Evolutionary conservation across 75 land plant genomes (phyloP).

Genomic region (Azolla pinnata): DNA sequence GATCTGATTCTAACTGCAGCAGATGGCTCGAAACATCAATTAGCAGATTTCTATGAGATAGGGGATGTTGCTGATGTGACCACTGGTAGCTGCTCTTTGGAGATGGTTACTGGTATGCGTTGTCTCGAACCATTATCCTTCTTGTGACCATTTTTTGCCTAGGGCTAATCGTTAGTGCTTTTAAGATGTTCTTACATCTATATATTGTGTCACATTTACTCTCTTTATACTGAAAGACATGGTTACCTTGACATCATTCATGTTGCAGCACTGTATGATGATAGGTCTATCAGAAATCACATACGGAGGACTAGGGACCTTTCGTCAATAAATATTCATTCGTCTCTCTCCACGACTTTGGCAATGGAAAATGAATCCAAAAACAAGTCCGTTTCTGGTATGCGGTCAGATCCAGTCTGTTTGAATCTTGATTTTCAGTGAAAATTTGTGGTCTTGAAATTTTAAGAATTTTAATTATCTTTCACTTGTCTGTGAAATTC

Average conservation of each 20-base stretch:
- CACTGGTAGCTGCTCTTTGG: conserved; percentile 72
- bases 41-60: conserved; percentile 91
- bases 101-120: conserved; percentile 81
- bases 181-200: too few relatives aligned
- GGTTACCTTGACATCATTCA: too few relatives aligned
- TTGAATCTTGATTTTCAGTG: background rate
- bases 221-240: too few relatives aligned
- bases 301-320: conserved; percentile 82
- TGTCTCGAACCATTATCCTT: conserved; percentile 2
- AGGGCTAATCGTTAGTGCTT: too few relatives aligned
- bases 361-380: conserved; percentile 69
- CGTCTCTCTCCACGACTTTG: conserved; percentile 82
- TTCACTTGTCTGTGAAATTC: too few relatives aligned
- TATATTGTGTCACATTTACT: too few relatives aligned
- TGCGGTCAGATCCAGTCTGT: background rate
- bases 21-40: conserved; percentile 69
- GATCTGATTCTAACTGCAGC: conserved; percentile 67
- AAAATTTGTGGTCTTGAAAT: too few relatives aligned
- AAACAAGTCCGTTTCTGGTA: conserved; percentile 44
- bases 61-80: conserved; percentile 95
- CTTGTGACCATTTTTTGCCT: too few relatives aligned
- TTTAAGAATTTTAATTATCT: too few relatives aligned
- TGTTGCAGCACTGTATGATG: conserved; percentile 82
- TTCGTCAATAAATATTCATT: conserved; percentile 62
- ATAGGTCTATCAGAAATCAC: conserved; percentile 90